Percentiles rank a stretch among this genome's conserved stretches.
Conservation (phyloP, 768 basidiomycete genomes). For the Scleroderma bovista region DNA sequence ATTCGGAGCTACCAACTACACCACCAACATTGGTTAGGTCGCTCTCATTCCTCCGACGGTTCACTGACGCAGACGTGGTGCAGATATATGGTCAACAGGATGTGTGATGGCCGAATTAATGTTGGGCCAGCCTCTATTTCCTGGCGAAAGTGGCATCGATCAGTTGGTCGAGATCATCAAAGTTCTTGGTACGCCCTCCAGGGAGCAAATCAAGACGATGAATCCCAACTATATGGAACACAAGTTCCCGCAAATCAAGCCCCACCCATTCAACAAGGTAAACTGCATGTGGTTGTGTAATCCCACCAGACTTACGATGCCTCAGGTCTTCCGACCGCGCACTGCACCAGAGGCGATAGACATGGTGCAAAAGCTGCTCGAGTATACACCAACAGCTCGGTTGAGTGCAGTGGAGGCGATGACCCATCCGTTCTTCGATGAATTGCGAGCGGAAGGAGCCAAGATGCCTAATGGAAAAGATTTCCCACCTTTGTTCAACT, state of each 20-base stretch:
- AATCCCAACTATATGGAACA: slow-evolving; percentile 99
- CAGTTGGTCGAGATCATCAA: slow-evolving; percentile 99
- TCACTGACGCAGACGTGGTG: slow-evolving; percentile 5
- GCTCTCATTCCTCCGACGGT: background rate
- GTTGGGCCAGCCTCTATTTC: slow-evolving; percentile 98
- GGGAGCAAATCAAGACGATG: slow-evolving; percentile 99
- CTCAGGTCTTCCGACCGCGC: slow-evolving; percentile 94
- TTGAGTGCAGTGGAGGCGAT: slow-evolving; percentile 87
- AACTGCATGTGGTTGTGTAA: slow-evolving; percentile 1
- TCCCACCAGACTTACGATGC: slow-evolving; percentile 9
- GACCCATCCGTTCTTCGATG: slow-evolving; percentile 97
- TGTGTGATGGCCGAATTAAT: slow-evolving; percentile 99
- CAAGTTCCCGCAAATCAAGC: slow-evolving; percentile 99
- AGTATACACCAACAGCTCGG: slow-evolving; percentile 95
- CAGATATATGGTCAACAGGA: slow-evolving; percentile 99
- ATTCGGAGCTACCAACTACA: slow-evolving; percentile 99
- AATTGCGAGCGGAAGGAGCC: slow-evolving; percentile 83
- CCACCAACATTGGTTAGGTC: slow-evolving; percentile 90
- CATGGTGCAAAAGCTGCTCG: slow-evolving; percentile 88
- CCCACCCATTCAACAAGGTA: slow-evolving; percentile 98
- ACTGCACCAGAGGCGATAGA: slow-evolving; percentile 96
- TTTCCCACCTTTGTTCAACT: slow-evolving; percentile 91
- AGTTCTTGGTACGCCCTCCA: slow-evolving; percentile 94
- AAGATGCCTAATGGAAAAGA: slow-evolving; percentile 97
- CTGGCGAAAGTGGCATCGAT: slow-evolving; percentile 98